Conservation (phyloP, 2,329 filamentous ascomycete genomes). For the Colletotrichum sp. region DNA sequence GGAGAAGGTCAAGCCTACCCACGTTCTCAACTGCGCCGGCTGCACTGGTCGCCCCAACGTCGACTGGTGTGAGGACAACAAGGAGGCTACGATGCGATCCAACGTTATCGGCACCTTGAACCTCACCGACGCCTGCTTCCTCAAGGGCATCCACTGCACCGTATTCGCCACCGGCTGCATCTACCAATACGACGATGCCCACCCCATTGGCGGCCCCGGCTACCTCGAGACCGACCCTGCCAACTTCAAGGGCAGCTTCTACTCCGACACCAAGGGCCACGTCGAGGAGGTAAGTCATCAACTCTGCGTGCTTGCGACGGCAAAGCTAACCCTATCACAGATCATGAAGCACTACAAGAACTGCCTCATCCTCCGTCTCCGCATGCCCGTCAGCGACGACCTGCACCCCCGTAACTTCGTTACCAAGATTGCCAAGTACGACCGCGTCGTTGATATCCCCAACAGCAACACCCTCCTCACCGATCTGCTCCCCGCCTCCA, state of each 20-base stretch:
- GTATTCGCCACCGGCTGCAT: slow-evolving; percentile 73
- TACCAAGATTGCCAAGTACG: slow-evolving; percentile 71
- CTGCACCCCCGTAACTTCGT: slow-evolving; percentile 71
- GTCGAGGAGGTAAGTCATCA: slow-evolving; percentile 61
- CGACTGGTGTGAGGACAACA: slow-evolving; percentile 75
- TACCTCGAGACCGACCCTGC: slow-evolving; percentile 66
- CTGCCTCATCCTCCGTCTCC: slow-evolving; percentile 67
- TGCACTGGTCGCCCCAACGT: slow-evolving; percentile 72
- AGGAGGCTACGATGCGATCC: slow-evolving; percentile 69
- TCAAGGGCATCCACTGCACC: slow-evolving; percentile 65
- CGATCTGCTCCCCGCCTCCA: slow-evolving; percentile 66
- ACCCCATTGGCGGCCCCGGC: slow-evolving; percentile 64
- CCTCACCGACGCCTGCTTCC: slow-evolving; percentile 65
- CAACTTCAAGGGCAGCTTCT: slow-evolving; percentile 73
- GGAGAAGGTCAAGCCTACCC: slow-evolving; percentile 64
- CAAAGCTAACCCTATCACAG: slow-evolving; percentile 35
- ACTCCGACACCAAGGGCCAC: slow-evolving; percentile 69
- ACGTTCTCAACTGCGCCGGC: slow-evolving; percentile 71
- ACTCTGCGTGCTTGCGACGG: not conserved
- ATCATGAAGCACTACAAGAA: slow-evolving; percentile 67
- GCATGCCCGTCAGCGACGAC: slow-evolving; percentile 74
- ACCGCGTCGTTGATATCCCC: slow-evolving; percentile 69
- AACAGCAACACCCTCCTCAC: slow-evolving; percentile 72
- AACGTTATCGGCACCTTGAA: slow-evolving; percentile 72
- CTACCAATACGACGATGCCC: slow-evolving; percentile 66